Conservation (phyloP, 305 asterid genomes). For the Ajuga reptans region DNA sequence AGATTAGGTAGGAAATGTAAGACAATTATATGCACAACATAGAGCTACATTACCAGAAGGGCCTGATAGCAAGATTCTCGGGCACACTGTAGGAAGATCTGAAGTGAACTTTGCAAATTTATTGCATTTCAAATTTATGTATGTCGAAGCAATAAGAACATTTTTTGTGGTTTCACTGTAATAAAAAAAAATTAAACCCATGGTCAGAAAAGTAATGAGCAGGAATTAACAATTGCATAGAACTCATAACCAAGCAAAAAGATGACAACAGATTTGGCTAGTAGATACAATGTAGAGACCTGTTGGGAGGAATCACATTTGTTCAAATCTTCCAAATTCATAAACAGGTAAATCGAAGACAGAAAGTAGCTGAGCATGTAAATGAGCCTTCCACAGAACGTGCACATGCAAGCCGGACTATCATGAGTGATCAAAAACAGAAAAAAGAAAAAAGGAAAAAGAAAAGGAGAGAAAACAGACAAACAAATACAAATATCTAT, state of each 20-base stretch:
- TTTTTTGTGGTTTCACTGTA: constrained; percentile 79
- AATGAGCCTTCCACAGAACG: neutral
- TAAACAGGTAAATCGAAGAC: neutral
- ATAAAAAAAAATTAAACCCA: neutral
- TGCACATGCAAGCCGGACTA: neutral
- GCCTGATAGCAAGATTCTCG: constrained; percentile 77
- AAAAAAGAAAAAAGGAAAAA: neutral
- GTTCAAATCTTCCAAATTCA: neutral
- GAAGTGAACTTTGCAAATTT: constrained; percentile 58
- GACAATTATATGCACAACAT: neutral
- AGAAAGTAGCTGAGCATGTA: neutral
- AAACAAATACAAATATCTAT: neutral
- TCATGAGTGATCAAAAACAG: neutral
- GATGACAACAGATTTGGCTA: neutral
- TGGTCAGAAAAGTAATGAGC: neutral
- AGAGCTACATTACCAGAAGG: constrained; percentile 61
- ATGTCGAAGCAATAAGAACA: constrained; percentile 70
- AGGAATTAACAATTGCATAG: neutral
- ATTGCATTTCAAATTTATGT: constrained; percentile 66
- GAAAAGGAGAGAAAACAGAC: neutral
- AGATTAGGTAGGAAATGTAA: constrained; percentile 8
- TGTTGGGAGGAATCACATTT: neutral
- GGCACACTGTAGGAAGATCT: constrained; percentile 72
- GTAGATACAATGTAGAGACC: neutral
- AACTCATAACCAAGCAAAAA: neutral